Percentiles rank a stretch among this genome's conserved stretches.
Evolutionary conservation across 768 basidiomycete genomes (phyloP).

Genomic region (Hortiboletus campestris): DNA sequence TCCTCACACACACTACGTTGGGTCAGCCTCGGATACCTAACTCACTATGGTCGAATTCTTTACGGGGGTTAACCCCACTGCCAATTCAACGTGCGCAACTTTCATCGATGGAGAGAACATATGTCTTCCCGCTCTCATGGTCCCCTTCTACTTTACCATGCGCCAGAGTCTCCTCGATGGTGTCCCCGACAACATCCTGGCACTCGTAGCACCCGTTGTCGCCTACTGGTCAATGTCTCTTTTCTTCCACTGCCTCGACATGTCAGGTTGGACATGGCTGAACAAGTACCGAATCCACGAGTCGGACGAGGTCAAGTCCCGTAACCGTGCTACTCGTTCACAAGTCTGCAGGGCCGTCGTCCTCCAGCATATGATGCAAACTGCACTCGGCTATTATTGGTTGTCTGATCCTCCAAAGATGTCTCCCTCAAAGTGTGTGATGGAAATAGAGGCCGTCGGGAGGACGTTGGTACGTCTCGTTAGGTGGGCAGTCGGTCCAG

Average conservation of each 20-base stretch:
- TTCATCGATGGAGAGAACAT: slow-evolving; percentile 36
- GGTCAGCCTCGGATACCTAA: background rate
- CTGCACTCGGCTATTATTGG: slow-evolving; percentile 67
- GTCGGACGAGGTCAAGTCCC: slow-evolving; percentile 67
- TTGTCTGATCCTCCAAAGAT: slow-evolving; percentile 44
- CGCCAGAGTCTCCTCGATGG: slow-evolving; percentile 47
- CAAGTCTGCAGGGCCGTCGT: slow-evolving; percentile 81
- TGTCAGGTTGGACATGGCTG: slow-evolving; percentile 71
- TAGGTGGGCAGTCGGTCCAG: slow-evolving; percentile 40
- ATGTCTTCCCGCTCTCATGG: slow-evolving; percentile 34
- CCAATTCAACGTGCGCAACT: slow-evolving; percentile 38
- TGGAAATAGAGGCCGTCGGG: slow-evolving; percentile 42
- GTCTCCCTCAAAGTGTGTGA: slow-evolving; percentile 38
- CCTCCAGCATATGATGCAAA: slow-evolving; percentile 85
- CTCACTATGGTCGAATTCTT: slow-evolving; percentile 18
- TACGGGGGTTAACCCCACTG: slow-evolving; percentile 9
- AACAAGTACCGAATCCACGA: slow-evolving; percentile 88
- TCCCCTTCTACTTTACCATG: slow-evolving; percentile 57
- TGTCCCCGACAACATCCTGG: slow-evolving; percentile 68
- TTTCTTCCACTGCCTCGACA: slow-evolving; percentile 81
- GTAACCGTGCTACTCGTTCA: slow-evolving; percentile 69
- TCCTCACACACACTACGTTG: background rate
- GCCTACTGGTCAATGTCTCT: slow-evolving; percentile 84
- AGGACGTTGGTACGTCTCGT: slow-evolving; percentile 40
- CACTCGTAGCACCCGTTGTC: slow-evolving; percentile 71